Evolutionary conservation across 352 stramenopile species (phyloP).

Genomic region (Nothophytophthora sp.): DNA sequence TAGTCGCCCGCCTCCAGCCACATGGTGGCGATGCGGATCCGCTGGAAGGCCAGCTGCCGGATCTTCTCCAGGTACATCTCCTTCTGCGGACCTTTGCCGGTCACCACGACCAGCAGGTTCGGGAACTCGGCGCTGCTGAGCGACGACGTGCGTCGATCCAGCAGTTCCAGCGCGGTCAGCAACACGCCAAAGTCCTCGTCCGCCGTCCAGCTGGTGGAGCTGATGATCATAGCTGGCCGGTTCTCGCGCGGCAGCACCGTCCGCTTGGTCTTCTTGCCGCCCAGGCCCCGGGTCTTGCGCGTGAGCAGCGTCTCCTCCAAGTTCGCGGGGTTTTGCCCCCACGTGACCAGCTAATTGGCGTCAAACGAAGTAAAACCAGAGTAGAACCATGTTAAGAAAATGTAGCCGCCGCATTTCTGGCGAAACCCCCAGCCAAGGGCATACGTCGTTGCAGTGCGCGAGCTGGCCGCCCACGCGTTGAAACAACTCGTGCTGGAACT

Average conservation of each 20-base stretch:
- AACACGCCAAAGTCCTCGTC: slow-evolving; percentile 99
- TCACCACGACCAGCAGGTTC: slow-evolving; percentile 94
- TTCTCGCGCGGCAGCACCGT: slow-evolving; percentile 40
- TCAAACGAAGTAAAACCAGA: too few relatives aligned
- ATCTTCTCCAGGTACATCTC: slow-evolving; percentile 90
- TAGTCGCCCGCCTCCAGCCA: slow-evolving; percentile 98
- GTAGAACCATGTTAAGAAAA: neutral
- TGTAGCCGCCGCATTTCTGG: too few relatives aligned
- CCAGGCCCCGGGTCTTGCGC: slow-evolving; percentile 25
- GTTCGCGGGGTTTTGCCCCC: slow-evolving; percentile 20
- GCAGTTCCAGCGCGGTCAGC: slow-evolving; percentile 87
- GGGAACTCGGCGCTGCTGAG: slow-evolving; percentile 53
- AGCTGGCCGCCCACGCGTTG: slow-evolving; percentile 71
- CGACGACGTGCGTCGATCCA: slow-evolving; percentile 58
- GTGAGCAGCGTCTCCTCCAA: slow-evolving; percentile 72
- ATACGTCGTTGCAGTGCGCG: slow-evolving; percentile 72
- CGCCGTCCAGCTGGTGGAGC: slow-evolving; percentile 98
- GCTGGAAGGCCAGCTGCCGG: slow-evolving; percentile 58
- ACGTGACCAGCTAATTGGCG: slow-evolving; percentile 46
- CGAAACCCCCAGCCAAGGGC: too few relatives aligned
- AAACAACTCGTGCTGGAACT: slow-evolving; percentile 92
- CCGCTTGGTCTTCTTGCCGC: slow-evolving; percentile 25
- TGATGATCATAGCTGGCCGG: slow-evolving; percentile 83
- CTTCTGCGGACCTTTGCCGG: slow-evolving; percentile 97
- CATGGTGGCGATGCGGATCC: slow-evolving; percentile 90